phyloP scores from a whole-genome alignment of 2,329 filamentous ascomycete genomes.

The Nothophoma quercina region DNA sequence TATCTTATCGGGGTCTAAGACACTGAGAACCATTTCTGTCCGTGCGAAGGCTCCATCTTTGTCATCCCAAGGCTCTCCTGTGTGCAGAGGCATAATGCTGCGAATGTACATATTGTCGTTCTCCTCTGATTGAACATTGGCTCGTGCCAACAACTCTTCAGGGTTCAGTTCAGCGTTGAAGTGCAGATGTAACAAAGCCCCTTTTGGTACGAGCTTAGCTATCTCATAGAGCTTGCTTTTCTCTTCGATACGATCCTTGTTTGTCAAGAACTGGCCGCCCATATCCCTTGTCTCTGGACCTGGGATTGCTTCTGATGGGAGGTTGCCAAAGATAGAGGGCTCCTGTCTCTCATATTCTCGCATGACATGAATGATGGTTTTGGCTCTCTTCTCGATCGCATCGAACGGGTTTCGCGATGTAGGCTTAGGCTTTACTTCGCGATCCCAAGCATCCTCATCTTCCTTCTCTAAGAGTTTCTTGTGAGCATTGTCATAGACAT shows the following conservation, averaged over 20 bases:
- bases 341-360: slow-evolving; percentile 54
- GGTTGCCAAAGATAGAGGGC: slow-evolving; percentile 54
- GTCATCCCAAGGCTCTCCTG: too few relatives aligned
- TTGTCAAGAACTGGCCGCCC: slow-evolving; percentile 57
- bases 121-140: too few relatives aligned
- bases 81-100: slow-evolving; percentile 64
- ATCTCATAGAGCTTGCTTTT: slow-evolving; percentile 66
- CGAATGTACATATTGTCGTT: slow-evolving; percentile 72
- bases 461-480: slow-evolving; percentile 42
- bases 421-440: slow-evolving; percentile 28
- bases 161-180: slow-evolving; percentile 78
- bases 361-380: slow-evolving; percentile 46
- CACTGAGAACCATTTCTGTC: slow-evolving; percentile 70
- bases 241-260: slow-evolving; percentile 54
- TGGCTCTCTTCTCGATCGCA: slow-evolving; percentile 41
- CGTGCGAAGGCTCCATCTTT: slow-evolving; percentile 53
- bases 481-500: slow-evolving; percentile 32
- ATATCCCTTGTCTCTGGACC: slow-evolving; percentile 51
- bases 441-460: slow-evolving; percentile 47
- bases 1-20: slow-evolving; percentile 49
- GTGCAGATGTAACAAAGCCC: slow-evolving; percentile 76
- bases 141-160: slow-evolving; percentile 64
- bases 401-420: slow-evolving; percentile 5
- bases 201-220: slow-evolving; percentile 71
- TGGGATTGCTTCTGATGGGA: slow-evolving; percentile 53